These are phyloP conservation scores for Daldinia caldariorum DNA, from an alignment of 495 filamentous ascomycete genomes.

Conservation along the genomic window DNA sequence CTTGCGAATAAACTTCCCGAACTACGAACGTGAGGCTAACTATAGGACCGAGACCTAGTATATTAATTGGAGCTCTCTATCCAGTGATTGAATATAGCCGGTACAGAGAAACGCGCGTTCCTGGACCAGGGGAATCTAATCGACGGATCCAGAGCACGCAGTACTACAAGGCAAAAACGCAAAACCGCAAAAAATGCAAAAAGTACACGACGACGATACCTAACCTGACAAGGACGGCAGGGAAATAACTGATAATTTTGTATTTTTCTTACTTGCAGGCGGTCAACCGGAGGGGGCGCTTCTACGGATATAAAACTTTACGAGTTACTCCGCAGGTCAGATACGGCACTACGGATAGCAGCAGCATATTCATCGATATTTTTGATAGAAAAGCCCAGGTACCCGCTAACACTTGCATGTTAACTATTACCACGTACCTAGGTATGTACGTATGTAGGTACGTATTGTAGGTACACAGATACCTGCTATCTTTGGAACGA, in stretches of 20 bases:
- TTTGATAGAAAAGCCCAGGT: constrained; percentile 3
- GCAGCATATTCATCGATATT: constrained; percentile 20
- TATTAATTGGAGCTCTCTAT: constrained; percentile 44
- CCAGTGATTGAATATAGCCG: constrained; percentile 46
- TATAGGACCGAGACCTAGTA: constrained; percentile 38
- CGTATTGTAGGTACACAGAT: no score
- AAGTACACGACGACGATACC: background rate
- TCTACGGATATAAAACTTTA: constrained; percentile 28
- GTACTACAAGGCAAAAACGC: constrained; percentile 1
- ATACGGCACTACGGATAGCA: constrained; percentile 29
- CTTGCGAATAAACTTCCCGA: constrained; percentile 39
- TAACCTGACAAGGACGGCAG: constrained; percentile 1
- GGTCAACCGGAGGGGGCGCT: constrained; percentile 31
- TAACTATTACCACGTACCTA: no score
- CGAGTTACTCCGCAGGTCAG: constrained; percentile 19
- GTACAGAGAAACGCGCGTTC: constrained; percentile 43
- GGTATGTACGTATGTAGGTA: no score
- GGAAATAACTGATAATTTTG: constrained; percentile 16
- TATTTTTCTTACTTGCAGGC: constrained; percentile 7
- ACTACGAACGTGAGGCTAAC: constrained; percentile 30
- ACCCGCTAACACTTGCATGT: constrained; percentile 13
- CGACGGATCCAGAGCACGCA: constrained; percentile 33
- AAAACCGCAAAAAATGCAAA: no score
- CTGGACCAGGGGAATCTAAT: constrained; percentile 25
- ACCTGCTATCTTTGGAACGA: constrained; percentile 4